Evolutionary conservation across 1,284 basidiomycete genomes (phyloP).

Genomic region (Malassezia globosa): DNA sequence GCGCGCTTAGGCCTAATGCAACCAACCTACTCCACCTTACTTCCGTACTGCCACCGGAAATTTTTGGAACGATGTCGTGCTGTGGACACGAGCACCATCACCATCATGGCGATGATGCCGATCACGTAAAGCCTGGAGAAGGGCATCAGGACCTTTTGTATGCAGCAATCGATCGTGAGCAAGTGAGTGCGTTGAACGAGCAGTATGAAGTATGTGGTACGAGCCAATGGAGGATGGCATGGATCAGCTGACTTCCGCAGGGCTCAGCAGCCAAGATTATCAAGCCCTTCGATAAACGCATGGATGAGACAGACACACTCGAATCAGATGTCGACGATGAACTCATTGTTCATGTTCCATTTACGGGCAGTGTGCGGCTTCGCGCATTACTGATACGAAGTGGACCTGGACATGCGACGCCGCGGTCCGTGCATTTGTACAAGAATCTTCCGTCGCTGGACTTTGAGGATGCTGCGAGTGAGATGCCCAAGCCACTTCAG

Average conservation of each 20-base stretch:
- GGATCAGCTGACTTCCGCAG: conserved; percentile 1
- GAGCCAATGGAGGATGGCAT: too few relatives aligned
- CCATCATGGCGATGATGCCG: conserved; percentile 33
- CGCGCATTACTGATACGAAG: conserved; percentile 22
- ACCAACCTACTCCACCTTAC: too few relatives aligned
- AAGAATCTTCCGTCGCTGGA: conserved; percentile 29
- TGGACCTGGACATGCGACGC: conserved; percentile 24
- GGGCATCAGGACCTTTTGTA: conserved; percentile 38
- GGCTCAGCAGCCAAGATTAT: conserved; percentile 22
- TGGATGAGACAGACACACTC: conserved; percentile 16
- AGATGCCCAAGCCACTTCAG: conserved; percentile 19
- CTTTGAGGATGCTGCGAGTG: conserved; percentile 26
- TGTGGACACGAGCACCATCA: conserved; percentile 27
- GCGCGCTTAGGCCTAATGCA: too few relatives aligned
- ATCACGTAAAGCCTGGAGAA: conserved; percentile 32
- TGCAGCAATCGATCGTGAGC: conserved; percentile 26
- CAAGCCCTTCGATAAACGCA: conserved; percentile 30
- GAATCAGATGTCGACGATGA: conserved; percentile 34
- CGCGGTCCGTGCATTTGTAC: conserved; percentile 27
- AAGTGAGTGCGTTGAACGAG: conserved; percentile 34
- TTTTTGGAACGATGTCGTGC: conserved; percentile 27
- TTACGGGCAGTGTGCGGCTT: conserved; percentile 35
- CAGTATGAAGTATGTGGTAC: conserved; percentile 8
- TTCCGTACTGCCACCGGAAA: too few relatives aligned
- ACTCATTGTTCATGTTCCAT: conserved; percentile 36